These are phyloP conservation scores for Hygrocybe punicea DNA, from an alignment of 768 basidiomycete species.

Conservation along the genomic window DNA sequence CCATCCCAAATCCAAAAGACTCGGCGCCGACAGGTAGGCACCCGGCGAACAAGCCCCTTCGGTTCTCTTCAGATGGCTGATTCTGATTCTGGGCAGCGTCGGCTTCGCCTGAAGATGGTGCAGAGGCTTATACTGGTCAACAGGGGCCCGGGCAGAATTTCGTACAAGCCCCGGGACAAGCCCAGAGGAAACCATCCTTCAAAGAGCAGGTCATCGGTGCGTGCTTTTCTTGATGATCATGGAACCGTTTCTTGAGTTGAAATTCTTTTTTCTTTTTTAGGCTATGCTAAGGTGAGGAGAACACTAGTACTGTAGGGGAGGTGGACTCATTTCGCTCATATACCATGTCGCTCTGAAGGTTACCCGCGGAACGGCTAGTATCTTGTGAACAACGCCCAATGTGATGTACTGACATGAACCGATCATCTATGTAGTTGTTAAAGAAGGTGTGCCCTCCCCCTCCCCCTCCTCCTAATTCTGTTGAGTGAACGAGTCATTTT, in stretches of 20 bases:
- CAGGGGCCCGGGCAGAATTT: not conserved
- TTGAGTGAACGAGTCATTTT: not conserved
- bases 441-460: constrained; percentile 24
- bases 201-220: constrained; percentile 60
- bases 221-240: not conserved
- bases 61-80: constrained; percentile 7
- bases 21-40: no score
- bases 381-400: not conserved
- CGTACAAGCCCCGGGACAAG: not conserved
- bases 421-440: constrained; percentile 27
- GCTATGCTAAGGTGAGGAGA: constrained; percentile 33
- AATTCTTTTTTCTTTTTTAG: no score
- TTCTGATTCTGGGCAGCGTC: constrained; percentile 28
- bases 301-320: not conserved
- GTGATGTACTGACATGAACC: not conserved
- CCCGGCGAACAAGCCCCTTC: not conserved
- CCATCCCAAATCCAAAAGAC: not conserved
- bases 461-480: not conserved
- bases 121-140: constrained; percentile 24
- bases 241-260: no score
- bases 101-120: constrained; percentile 35
- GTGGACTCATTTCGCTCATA: not conserved
- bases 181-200: constrained; percentile 43
- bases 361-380: constrained; percentile 43
- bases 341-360: constrained; percentile 23